Evolutionary conservation across 1,139 yeast genomes (phyloP).

Genomic region (Lodderomyces oxycetoniae): DNA sequence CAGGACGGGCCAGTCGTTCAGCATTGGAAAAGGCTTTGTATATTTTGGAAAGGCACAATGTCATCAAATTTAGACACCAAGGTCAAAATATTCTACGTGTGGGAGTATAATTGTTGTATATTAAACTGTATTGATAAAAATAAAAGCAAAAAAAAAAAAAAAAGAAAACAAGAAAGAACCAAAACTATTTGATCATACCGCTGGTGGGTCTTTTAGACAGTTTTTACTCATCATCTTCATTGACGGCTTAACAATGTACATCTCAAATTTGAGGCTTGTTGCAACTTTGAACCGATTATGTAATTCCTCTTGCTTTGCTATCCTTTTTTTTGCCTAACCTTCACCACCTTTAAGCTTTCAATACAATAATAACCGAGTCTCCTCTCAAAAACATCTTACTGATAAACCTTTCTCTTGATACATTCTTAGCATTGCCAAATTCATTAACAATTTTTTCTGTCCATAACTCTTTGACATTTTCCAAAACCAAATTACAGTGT

Average conservation of each 20-base stretch:
- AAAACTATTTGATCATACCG: neutral
- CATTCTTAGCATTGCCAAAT: slow-evolving; percentile 67
- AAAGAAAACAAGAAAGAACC: too few relatives aligned
- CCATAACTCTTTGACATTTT: slow-evolving; percentile 91
- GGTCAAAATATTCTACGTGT: slow-evolving; percentile 79
- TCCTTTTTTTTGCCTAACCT: neutral
- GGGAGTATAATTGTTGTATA: slow-evolving; percentile 52
- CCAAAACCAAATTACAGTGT: slow-evolving; percentile 89
- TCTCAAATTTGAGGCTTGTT: too few relatives aligned
- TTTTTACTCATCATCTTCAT: too few relatives aligned
- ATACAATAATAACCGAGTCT: slow-evolving; percentile 84
- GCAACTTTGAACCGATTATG: too few relatives aligned
- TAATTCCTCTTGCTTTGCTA: neutral
- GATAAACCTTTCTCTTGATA: slow-evolving; percentile 78
- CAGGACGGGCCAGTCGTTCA: slow-evolving; percentile 58
- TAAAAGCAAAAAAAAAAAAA: too few relatives aligned
- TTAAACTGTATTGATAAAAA: too few relatives aligned
- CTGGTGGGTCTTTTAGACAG: neutral
- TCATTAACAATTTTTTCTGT: slow-evolving; percentile 61
- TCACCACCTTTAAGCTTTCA: slow-evolving; percentile 39
- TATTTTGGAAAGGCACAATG: slow-evolving; percentile 81
- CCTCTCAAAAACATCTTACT: slow-evolving; percentile 91
- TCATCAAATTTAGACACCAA: slow-evolving; percentile 82
- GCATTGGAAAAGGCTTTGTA: slow-evolving; percentile 83
- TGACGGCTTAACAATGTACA: too few relatives aligned